phyloP scores from a whole-genome alignment of 2,329 filamentous ascomycete genomes.

The Cercospora sesami region DNA sequence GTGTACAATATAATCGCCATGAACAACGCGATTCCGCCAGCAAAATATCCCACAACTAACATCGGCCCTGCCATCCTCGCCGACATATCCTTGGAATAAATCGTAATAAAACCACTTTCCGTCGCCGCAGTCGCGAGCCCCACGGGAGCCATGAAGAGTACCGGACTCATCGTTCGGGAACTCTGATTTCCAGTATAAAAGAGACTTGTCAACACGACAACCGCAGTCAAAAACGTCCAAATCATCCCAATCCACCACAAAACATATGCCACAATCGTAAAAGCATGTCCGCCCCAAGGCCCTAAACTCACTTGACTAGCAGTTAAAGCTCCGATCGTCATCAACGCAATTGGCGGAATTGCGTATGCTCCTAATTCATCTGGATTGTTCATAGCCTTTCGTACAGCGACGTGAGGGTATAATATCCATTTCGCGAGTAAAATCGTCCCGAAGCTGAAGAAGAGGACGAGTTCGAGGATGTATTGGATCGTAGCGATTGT shows the following conservation, averaged over 20 bases:
- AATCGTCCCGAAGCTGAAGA: constrained; percentile 15
- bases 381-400: constrained; percentile 10
- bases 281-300: constrained; percentile 23
- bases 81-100: constrained; percentile 10
- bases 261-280: constrained; percentile 23
- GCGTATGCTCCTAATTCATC: constrained; percentile 18
- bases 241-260: constrained; percentile 22
- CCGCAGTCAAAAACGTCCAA: constrained; percentile 15
- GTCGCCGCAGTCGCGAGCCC: constrained; percentile 19
- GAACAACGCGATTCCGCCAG: constrained; percentile 15
- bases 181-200: constrained; percentile 16
- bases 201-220: constrained; percentile 17
- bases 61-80: constrained; percentile 16
- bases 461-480: constrained; percentile 15
- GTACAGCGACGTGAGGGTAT: constrained; percentile 15
- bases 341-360: constrained; percentile 18
- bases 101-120: constrained; percentile 16
- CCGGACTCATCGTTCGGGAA: constrained; percentile 8
- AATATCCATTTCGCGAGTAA: constrained; percentile 10
- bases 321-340: constrained; percentile 18
- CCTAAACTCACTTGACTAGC: constrained; percentile 17
- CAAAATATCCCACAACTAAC: constrained; percentile 20
- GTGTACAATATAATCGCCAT: constrained; percentile 20
- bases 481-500: constrained; percentile 14
- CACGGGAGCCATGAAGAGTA: constrained; percentile 20